phyloP scores from a whole-genome alignment of 148 eudicot genomes.

The Chenopodium suecicum region DNA sequence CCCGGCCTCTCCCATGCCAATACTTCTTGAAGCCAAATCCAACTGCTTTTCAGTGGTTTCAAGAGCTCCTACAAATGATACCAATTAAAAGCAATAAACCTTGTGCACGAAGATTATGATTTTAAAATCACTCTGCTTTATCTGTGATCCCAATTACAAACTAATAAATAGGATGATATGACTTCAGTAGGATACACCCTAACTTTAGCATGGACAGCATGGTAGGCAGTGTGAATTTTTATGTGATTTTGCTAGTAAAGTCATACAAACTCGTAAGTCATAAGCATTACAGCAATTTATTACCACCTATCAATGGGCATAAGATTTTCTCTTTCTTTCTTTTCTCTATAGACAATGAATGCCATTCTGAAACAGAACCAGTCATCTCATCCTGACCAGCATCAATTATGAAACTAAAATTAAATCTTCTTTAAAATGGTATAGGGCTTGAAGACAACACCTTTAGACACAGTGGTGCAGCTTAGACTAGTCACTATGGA shows the following conservation, averaged over 20 bases:
- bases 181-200: not conserved
- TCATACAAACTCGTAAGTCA: too few relatives aligned
- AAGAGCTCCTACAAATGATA: slow-evolving; percentile 48
- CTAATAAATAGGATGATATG: not conserved
- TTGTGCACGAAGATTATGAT: not conserved
- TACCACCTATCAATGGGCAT: too few relatives aligned
- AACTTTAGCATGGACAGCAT: not conserved
- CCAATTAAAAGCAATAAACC: not conserved
- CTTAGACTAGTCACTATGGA: not conserved
- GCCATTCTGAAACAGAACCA: not conserved
- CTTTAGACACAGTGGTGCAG: too few relatives aligned
- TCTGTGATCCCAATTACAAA: not conserved
- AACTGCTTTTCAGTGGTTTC: slow-evolving; percentile 41
- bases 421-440: not conserved
- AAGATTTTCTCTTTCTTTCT: too few relatives aligned
- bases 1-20: slow-evolving; percentile 59
- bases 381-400: not conserved
- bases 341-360: not conserved
- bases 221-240: not conserved
- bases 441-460: not conserved
- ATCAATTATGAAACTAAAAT: not conserved
- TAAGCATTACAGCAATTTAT: too few relatives aligned
- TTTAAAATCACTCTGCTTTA: not conserved
- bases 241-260: not conserved
- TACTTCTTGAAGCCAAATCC: slow-evolving; percentile 49